A percentile compares a stretch with the other conserved stretches of the same genome.
Conservation (phyloP, 345 rosid genomes). For the Brassica incana region DNA sequence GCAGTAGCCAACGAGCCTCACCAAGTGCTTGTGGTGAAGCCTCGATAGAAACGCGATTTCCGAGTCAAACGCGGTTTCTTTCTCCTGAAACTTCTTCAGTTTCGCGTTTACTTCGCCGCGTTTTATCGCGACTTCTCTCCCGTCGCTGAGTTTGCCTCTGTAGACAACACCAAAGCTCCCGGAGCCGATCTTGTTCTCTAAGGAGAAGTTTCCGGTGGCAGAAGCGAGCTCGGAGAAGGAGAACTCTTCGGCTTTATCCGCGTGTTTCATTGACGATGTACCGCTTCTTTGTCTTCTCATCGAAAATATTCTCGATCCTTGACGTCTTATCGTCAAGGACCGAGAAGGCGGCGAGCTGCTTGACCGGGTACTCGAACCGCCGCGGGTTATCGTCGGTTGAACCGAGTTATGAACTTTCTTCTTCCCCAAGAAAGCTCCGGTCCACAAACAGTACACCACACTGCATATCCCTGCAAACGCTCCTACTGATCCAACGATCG, state of each 20-base stretch:
- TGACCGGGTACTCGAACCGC: slow-evolving; percentile 54
- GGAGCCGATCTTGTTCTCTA: slow-evolving; percentile 78
- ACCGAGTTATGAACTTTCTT: slow-evolving; percentile 92
- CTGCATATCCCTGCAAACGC: slow-evolving; percentile 60
- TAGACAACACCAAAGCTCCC: slow-evolving; percentile 94
- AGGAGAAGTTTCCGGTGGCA: slow-evolving; percentile 73
- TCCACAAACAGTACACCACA: slow-evolving; percentile 69
- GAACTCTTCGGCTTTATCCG: slow-evolving; percentile 82
- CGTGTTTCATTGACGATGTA: slow-evolving; percentile 70
- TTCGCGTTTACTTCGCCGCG: slow-evolving; percentile 72
- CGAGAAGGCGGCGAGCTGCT: slow-evolving; percentile 61
- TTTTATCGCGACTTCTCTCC: slow-evolving; percentile 87
- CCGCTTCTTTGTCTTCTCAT: slow-evolving; percentile 96
- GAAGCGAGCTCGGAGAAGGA: slow-evolving; percentile 62
- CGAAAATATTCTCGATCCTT: slow-evolving; percentile 57
- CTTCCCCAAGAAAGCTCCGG: slow-evolving; percentile 71
- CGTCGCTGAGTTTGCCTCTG: slow-evolving; percentile 64
- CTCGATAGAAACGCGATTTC: slow-evolving; percentile 81
- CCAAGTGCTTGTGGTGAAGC: slow-evolving; percentile 88
- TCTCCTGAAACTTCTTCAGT: slow-evolving; percentile 77
- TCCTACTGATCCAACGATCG: slow-evolving; percentile 75
- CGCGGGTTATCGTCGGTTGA: slow-evolving; percentile 81
- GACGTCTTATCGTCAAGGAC: slow-evolving; percentile 71
- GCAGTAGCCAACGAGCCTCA: slow-evolving; percentile 85
- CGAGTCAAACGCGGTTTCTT: slow-evolving; percentile 86